Evolutionary conservation across 306 rosid genomes (phyloP).

Genomic region (Trifolium dubium): DNA sequence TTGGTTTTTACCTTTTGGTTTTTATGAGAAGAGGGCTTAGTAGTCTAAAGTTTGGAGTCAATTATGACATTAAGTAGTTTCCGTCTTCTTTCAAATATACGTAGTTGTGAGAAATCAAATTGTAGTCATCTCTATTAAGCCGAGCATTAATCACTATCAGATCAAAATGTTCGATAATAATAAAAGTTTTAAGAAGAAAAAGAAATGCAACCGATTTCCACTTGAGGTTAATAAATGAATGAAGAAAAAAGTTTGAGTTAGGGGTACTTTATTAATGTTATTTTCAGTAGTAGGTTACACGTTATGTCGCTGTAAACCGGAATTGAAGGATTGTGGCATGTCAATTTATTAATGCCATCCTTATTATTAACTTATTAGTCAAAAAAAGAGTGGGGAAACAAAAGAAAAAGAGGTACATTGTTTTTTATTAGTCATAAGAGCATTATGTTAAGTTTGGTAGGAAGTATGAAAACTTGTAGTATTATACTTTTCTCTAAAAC

Average conservation of each 20-base stretch:
- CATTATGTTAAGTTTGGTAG: constrained; percentile 3
- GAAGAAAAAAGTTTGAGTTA: neutral
- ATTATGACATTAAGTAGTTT: too few relatives aligned
- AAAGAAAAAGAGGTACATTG: neutral
- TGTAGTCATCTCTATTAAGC: too few relatives aligned
- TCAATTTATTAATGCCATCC: constrained; percentile 12
- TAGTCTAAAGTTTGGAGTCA: too few relatives aligned
- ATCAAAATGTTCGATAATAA: too few relatives aligned
- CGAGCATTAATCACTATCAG: too few relatives aligned
- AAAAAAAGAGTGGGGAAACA: constrained; percentile 2
- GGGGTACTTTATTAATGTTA: neutral
- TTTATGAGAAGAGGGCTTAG: too few relatives aligned
- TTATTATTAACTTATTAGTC: constrained; percentile 13
- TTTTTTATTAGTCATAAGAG: neutral
- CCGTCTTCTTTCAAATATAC: too few relatives aligned
- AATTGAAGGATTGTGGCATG: constrained; percentile 3
- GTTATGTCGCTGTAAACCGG: neutral
- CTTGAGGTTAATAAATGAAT: neutral
- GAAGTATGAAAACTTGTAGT: neutral
- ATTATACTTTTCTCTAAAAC: neutral
- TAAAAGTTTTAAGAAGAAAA: too few relatives aligned
- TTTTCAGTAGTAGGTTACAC: neutral
- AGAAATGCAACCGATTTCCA: too few relatives aligned
- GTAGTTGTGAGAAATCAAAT: too few relatives aligned
- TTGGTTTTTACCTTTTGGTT: too few relatives aligned